These are phyloP conservation scores for Huntiella savannae DNA, from an alignment of 2,329 filamentous ascomycete species.

Conservation along the genomic window DNA sequence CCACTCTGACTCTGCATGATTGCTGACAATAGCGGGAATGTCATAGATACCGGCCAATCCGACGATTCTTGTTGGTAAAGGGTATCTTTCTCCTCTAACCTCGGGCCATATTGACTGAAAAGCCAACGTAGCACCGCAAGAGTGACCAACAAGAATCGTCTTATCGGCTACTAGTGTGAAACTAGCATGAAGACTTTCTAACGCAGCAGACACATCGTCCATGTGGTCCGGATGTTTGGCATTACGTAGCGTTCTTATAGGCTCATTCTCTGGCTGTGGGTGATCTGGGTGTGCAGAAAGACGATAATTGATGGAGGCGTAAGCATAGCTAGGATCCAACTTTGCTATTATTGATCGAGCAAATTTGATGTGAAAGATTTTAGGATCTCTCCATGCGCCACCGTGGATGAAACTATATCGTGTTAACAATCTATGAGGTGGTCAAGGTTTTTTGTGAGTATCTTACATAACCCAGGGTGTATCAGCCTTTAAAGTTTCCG, in stretches of 20 bases:
- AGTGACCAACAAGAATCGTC: slow-evolving; percentile 43
- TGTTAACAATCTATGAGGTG: neutral
- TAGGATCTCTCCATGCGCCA: slow-evolving; percentile 16
- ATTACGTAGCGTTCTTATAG: slow-evolving; percentile 18
- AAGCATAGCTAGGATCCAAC: neutral
- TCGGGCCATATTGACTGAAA: slow-evolving; percentile 24
- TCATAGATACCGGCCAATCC: slow-evolving; percentile 35
- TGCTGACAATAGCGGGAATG: slow-evolving; percentile 16
- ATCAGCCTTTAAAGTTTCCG: neutral
- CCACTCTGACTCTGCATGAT: slow-evolving; percentile 20
- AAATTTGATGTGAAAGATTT: slow-evolving; percentile 11
- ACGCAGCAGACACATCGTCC: slow-evolving; percentile 32
- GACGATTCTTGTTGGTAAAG: slow-evolving; percentile 20
- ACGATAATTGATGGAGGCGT: slow-evolving; percentile 36
- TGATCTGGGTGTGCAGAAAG: slow-evolving; percentile 33
- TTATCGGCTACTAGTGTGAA: slow-evolving; percentile 24
- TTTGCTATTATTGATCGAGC: slow-evolving; percentile 5
- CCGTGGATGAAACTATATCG: slow-evolving; percentile 14
- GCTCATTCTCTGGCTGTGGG: slow-evolving; percentile 18
- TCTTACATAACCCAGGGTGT: slow-evolving; percentile 1
- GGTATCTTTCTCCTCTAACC: slow-evolving; percentile 8
- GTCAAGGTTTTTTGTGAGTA: neutral
- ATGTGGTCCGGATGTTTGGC: slow-evolving; percentile 41
- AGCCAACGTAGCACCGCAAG: slow-evolving; percentile 38
- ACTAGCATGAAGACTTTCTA: slow-evolving; percentile 27